Evolutionary conservation across 2,329 filamentous ascomycete species (phyloP).

Genomic region (Sclerotinia nivalis): DNA sequence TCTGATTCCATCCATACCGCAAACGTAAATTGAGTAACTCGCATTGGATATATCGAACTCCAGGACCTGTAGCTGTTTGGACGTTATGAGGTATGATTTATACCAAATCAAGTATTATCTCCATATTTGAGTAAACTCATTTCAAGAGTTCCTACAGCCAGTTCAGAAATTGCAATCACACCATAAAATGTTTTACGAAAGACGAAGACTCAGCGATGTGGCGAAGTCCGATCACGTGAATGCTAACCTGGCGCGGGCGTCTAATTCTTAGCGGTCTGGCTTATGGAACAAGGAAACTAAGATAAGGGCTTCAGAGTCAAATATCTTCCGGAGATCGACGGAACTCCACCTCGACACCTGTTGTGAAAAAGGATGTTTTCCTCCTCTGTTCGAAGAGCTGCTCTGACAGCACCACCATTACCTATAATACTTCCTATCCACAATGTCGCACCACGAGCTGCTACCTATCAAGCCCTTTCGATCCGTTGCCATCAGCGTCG

Average conservation of each 20-base stretch:
- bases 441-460: slow-evolving; percentile 33
- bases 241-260: neutral
- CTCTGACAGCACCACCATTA: slow-evolving; percentile 33
- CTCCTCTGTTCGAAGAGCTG: slow-evolving; percentile 40
- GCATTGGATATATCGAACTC: neutral
- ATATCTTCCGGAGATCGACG: slow-evolving; percentile 10
- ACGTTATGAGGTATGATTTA: neutral
- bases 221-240: neutral
- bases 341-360: slow-evolving; percentile 21
- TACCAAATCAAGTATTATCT: neutral
- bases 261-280: slow-evolving; percentile 11
- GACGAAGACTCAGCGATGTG: neutral
- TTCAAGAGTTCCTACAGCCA: no score
- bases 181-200: neutral
- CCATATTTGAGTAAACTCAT: neutral
- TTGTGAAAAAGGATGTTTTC: slow-evolving; percentile 40
- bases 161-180: no score
- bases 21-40: neutral
- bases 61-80: neutral
- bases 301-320: slow-evolving; percentile 20
- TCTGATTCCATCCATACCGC: neutral
- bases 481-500: slow-evolving; percentile 40
- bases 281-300: slow-evolving; percentile 21
- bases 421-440: slow-evolving; percentile 36
- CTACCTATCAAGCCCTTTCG: slow-evolving; percentile 35